These are phyloP conservation scores for Drechslerella coelobrocha DNA, from an alignment of 2,329 filamentous ascomycete genomes.

Conservation along the genomic window DNA sequence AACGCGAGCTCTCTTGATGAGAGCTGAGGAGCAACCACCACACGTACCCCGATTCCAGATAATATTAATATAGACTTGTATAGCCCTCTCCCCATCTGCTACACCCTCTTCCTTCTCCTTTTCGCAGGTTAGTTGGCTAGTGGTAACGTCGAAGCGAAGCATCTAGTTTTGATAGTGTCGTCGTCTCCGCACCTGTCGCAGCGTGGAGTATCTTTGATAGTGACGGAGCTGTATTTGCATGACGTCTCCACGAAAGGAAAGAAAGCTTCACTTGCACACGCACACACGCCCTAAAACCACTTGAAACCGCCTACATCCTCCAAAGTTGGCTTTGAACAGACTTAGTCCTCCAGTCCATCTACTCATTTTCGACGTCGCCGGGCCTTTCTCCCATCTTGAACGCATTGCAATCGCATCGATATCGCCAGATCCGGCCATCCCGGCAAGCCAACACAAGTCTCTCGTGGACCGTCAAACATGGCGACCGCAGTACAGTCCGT, in stretches of 20 bases:
- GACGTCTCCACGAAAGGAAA: neutral
- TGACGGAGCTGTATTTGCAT: neutral
- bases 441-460: neutral
- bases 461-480: neutral
- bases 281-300: neutral
- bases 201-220: neutral
- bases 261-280: neutral
- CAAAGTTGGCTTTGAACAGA: no score
- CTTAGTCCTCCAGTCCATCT: no score
- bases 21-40: conserved; percentile 1
- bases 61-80: neutral
- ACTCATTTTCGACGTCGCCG: no score
- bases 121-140: neutral
- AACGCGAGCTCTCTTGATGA: neutral
- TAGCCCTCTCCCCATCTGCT: neutral
- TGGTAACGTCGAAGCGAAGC: neutral
- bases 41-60: neutral
- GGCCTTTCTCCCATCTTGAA: neutral
- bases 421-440: neutral
- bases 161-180: neutral
- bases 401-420: conserved; percentile 1
- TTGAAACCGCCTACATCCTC: neutral
- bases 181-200: neutral
- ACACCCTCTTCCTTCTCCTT: neutral
- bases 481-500: conserved; percentile 3